phyloP scores from a whole-genome alignment of 2,329 filamentous ascomycete genomes.

The Plectosphaerella plurivora region DNA sequence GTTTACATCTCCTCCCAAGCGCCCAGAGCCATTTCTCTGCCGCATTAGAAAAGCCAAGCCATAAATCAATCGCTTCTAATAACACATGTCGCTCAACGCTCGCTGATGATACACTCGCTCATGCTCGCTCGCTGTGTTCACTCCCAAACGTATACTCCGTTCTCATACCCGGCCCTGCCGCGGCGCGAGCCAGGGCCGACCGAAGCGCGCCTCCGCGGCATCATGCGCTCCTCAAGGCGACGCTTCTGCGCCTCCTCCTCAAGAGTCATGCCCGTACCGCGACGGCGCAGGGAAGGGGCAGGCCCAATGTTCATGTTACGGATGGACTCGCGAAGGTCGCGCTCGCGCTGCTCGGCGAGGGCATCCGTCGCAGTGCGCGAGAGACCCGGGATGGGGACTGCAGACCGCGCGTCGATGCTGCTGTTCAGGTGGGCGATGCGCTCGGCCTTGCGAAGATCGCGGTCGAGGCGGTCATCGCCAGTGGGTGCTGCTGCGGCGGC shows the following conservation, averaged over 20 bases:
- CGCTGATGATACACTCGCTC: neutral
- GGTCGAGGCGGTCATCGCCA: constrained; percentile 18
- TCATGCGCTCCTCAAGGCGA: constrained; percentile 35
- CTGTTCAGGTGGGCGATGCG: constrained; percentile 37
- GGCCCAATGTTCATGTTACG: constrained; percentile 24
- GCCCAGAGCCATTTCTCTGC: neutral
- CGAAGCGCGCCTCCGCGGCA: constrained; percentile 29
- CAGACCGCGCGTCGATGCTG: constrained; percentile 32
- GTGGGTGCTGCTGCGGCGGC: constrained; percentile 18
- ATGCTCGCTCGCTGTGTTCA: constrained; percentile 15
- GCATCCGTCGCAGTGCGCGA: constrained; percentile 9
- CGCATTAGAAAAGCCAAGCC: neutral
- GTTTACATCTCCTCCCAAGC: neutral
- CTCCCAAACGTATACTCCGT: constrained; percentile 34
- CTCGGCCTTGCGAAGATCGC: constrained; percentile 18
- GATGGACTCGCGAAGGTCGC: constrained; percentile 28
- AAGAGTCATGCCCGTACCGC: constrained; percentile 16
- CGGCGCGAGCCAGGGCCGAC: constrained; percentile 30
- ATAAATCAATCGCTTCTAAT: neutral
- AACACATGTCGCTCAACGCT: neutral
- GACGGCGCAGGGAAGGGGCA: constrained; percentile 1
- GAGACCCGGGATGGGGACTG: constrained; percentile 18
- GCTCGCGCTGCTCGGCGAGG: constrained; percentile 13
- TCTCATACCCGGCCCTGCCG: constrained; percentile 29
- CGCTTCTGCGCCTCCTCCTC: constrained; percentile 33